Conservation (phyloP, 2,329 filamentous ascomycete genomes). For the Cercospora sp. region DNA sequence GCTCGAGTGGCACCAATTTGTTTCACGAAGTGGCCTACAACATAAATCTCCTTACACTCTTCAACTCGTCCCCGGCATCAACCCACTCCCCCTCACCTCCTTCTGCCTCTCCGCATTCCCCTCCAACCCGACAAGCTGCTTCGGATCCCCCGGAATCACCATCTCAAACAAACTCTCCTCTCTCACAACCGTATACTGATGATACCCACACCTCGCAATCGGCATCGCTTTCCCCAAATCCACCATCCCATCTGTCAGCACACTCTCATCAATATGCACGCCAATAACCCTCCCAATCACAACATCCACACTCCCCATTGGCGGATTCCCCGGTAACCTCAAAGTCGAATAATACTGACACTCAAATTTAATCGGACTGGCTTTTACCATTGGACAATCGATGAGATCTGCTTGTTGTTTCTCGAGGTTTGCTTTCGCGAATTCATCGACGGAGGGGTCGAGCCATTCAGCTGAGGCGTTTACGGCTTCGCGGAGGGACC, state of each 20-base stretch:
- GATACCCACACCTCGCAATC: constrained; percentile 62
- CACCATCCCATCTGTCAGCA: constrained; percentile 56
- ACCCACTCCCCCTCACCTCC: constrained; percentile 32
- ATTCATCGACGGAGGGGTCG: constrained; percentile 55
- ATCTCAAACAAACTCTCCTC: constrained; percentile 58
- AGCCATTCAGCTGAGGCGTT: constrained; percentile 57
- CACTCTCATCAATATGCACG: constrained; percentile 58
- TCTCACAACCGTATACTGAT: constrained; percentile 57
- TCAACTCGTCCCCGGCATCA: constrained; percentile 15
- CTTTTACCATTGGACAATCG: constrained; percentile 54
- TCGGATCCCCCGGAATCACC: constrained; percentile 43
- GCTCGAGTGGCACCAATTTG: not conserved
- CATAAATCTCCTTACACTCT: too few species aligned
- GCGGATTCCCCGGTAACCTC: constrained; percentile 56
- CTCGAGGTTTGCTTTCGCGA: constrained; percentile 50
- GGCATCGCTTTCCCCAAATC: constrained; percentile 59
- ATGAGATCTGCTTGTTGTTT: constrained; percentile 49
- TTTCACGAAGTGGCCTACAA: not conserved
- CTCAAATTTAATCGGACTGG: constrained; percentile 59
- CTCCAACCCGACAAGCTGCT: constrained; percentile 38
- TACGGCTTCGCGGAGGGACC: constrained; percentile 55
- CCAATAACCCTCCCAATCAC: constrained; percentile 59
- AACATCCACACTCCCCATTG: constrained; percentile 59
- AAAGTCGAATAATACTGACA: constrained; percentile 58
- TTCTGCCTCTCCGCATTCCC: constrained; percentile 39